Evolutionary conservation across 2,329 filamentous ascomycete genomes (phyloP).

Genomic region (Aspergillus melleus): DNA sequence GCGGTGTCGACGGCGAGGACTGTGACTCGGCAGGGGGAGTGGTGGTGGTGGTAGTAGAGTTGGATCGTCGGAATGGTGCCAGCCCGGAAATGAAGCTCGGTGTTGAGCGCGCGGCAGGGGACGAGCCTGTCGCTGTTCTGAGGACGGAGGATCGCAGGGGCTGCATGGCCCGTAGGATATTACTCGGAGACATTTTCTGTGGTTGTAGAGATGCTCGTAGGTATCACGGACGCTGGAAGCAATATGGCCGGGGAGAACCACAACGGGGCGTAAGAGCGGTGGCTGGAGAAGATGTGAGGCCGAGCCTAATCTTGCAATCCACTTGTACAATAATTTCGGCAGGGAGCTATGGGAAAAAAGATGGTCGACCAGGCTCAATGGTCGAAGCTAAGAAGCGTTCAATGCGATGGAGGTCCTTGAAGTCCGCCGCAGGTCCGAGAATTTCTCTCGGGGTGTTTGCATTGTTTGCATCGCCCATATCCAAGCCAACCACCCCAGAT

Average conservation of each 20-base stretch:
- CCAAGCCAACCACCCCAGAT: neutral
- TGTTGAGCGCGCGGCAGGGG: slow-evolving; percentile 17
- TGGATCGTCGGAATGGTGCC: slow-evolving; percentile 10
- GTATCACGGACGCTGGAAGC: neutral
- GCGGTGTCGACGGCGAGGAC: slow-evolving; percentile 8
- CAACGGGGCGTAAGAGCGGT: neutral
- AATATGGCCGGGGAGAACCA: neutral
- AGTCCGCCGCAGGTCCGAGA: slow-evolving; percentile 22
- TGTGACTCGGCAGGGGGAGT: slow-evolving; percentile 14
- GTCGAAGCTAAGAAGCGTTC: neutral
- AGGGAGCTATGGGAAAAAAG: neutral
- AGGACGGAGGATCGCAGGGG: slow-evolving; percentile 30
- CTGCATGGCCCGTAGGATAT: slow-evolving; percentile 32
- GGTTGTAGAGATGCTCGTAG: neutral
- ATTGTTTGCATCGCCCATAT: slow-evolving; percentile 28
- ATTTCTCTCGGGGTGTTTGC: slow-evolving; percentile 33
- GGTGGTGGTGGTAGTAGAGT: slow-evolving; percentile 11
- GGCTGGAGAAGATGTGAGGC: neutral
- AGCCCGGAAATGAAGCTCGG: slow-evolving; percentile 7
- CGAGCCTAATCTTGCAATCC: neutral
- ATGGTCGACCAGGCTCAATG: neutral
- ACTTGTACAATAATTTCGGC: neutral
- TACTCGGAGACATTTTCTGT: slow-evolving; percentile 30
- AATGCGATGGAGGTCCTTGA: neutral
- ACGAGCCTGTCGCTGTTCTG: slow-evolving; percentile 25